phyloP scores from a whole-genome alignment of 192 early-diverging fungal genomes.

The Kickxella alabastrina region DNA sequence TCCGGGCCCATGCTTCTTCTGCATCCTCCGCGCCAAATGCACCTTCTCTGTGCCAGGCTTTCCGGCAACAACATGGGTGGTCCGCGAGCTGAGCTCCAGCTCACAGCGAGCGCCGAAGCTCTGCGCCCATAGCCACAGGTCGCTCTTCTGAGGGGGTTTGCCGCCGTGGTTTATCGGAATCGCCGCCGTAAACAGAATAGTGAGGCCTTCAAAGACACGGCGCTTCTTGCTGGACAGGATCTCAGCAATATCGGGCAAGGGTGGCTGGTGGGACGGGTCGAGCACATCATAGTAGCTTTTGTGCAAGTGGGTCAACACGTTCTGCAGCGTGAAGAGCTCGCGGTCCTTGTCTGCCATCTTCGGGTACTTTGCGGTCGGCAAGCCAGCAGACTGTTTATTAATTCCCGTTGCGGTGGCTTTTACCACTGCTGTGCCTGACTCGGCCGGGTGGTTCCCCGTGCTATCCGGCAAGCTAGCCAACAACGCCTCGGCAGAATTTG shows the following conservation, averaged over 20 bases:
- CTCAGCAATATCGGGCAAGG: conserved; percentile 31
- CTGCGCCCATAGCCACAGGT: conserved; percentile 76
- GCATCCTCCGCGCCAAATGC: conserved; percentile 54
- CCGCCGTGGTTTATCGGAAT: conserved; percentile 61
- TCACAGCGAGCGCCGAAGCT: conserved; percentile 82
- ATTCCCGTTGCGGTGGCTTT: too few species aligned
- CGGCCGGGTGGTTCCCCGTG: too few species aligned
- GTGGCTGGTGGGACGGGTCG: conserved; percentile 12
- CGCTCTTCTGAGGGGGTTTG: conserved; percentile 58
- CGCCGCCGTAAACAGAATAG: conserved; percentile 76
- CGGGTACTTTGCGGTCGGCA: too few species aligned
- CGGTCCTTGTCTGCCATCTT: conserved; percentile 64
- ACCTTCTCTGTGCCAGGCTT: conserved; percentile 79
- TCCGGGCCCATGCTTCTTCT: conserved; percentile 36
- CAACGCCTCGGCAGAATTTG: too few species aligned
- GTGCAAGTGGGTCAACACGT: conserved; percentile 67
- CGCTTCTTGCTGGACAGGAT: conserved; percentile 63
- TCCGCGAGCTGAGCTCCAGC: conserved; percentile 53
- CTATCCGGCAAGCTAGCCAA: too few species aligned
- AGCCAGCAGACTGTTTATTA: too few species aligned
- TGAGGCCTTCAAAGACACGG: conserved; percentile 60
- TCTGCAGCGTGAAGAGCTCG: conserved; percentile 53
- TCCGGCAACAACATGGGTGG: conserved; percentile 88
- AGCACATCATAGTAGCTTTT: conserved; percentile 59
- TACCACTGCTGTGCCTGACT: too few species aligned